Conservation (phyloP, 768 basidiomycete species). For the Xerocomellus amylosporus region DNA sequence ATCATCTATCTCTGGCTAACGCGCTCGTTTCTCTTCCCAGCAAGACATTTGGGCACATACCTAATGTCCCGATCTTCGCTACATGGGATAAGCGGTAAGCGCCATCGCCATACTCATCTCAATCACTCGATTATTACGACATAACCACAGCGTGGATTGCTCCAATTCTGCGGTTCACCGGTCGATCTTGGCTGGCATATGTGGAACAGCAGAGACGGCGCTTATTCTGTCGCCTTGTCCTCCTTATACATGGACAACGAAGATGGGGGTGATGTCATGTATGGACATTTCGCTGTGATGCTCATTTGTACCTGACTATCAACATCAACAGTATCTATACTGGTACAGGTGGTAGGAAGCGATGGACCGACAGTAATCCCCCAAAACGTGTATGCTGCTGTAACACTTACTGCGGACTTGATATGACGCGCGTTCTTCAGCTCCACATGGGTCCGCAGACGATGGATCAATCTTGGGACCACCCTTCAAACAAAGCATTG, state of each 20-base stretch:
- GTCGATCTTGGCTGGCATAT: conserved; percentile 13
- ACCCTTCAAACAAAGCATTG: conserved; percentile 12
- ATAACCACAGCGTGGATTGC: conserved; percentile 5
- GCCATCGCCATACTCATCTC: not conserved
- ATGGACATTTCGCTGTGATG: not conserved
- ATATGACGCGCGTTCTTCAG: conserved; percentile 1
- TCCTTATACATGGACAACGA: conserved; percentile 22
- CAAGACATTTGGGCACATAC: conserved; percentile 25
- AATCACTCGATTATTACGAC: not conserved
- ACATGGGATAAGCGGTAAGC: conserved; percentile 20
- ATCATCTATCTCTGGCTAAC: not conserved
- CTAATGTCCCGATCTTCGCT: conserved; percentile 21
- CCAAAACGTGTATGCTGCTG: conserved; percentile 22
- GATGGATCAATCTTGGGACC: conserved; percentile 23
- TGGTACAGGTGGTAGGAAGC: conserved; percentile 23
- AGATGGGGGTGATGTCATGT: conserved; percentile 29
- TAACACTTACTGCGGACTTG: not conserved
- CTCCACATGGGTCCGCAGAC: conserved; percentile 22
- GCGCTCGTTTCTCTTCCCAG: conserved; percentile 1
- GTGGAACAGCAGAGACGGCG: conserved; percentile 8
- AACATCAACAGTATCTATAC: conserved; percentile 25
- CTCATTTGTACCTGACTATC: not conserved
- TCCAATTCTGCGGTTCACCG: conserved; percentile 20
- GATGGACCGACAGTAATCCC: conserved; percentile 5
- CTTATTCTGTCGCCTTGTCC: conserved; percentile 22